These are phyloP conservation scores for Nigrospora oryzae DNA, from an alignment of 2,329 filamentous ascomycete species.

Conservation along the genomic window DNA sequence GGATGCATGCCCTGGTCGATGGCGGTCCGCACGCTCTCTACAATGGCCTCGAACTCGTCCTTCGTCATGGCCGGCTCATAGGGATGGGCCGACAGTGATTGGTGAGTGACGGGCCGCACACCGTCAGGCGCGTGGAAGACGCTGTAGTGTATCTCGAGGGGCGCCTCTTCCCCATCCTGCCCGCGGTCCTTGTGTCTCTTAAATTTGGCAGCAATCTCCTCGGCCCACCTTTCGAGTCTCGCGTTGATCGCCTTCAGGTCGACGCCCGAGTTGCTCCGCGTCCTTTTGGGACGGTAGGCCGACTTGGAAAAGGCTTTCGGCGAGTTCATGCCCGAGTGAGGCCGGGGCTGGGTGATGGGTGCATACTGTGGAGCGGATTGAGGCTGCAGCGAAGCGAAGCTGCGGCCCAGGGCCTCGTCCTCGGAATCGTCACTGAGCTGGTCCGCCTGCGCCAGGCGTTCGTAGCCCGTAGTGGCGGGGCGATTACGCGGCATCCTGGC, in stretches of 20 bases:
- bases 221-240: conserved; percentile 88
- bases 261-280: conserved; percentile 71
- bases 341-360: conserved; percentile 51
- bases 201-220: conserved; percentile 96
- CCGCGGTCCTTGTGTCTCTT: conserved; percentile 75
- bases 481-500: conserved; percentile 55
- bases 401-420: conserved; percentile 49
- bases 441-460: conserved; percentile 75
- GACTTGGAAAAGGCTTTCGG: conserved; percentile 32
- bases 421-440: conserved; percentile 66
- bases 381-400: conserved; percentile 44
- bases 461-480: conserved; percentile 73
- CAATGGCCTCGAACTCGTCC: conserved; percentile 75
- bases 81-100: conserved; percentile 54
- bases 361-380: conserved; percentile 54
- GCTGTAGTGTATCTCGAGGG: conserved; percentile 91
- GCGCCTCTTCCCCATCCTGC: conserved; percentile 67
- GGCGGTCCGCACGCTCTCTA: conserved; percentile 82
- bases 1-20: conserved; percentile 90
- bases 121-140: conserved; percentile 93
- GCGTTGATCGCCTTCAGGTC: conserved; percentile 99
- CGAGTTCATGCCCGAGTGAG: conserved; percentile 51
- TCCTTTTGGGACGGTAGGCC: conserved; percentile 38
- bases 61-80: conserved; percentile 60
- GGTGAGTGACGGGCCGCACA: conserved; percentile 68